These are phyloP conservation scores for Nemophila menziesii DNA, from an alignment of 257 asterid genomes.

Conservation along the genomic window DNA sequence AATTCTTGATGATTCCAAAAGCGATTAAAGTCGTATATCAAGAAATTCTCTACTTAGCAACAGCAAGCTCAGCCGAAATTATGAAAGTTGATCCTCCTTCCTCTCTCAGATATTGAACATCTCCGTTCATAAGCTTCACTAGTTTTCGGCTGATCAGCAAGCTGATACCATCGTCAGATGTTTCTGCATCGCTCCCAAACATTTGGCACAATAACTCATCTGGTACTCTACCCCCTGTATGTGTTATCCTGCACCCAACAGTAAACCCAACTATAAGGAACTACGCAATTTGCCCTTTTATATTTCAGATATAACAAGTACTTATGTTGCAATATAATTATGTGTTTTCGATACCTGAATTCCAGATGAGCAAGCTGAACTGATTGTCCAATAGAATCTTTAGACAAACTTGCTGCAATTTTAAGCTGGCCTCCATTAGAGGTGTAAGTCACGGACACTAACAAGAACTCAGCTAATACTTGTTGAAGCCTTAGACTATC, in stretches of 20 bases:
- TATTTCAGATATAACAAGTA: too few species aligned
- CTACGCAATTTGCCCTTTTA: not conserved
- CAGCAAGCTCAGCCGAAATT: slow-evolving; percentile 63
- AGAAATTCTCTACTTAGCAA: too few species aligned
- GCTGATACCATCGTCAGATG: slow-evolving; percentile 78
- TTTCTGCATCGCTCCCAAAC: slow-evolving; percentile 56
- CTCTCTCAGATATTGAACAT: slow-evolving; percentile 84
- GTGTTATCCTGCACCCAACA: slow-evolving; percentile 50
- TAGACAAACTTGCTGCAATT: slow-evolving; percentile 39
- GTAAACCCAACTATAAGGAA: not conserved
- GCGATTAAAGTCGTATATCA: slow-evolving; percentile 8
- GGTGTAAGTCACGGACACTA: slow-evolving; percentile 40
- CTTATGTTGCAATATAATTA: too few species aligned
- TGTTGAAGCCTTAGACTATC: slow-evolving; percentile 90
- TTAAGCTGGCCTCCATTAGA: slow-evolving; percentile 68
- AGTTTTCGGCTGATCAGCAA: slow-evolving; percentile 70
- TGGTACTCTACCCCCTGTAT: slow-evolving; percentile 73
- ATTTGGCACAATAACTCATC: slow-evolving; percentile 61
- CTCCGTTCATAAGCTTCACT: slow-evolving; percentile 95
- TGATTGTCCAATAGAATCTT: slow-evolving; percentile 61
- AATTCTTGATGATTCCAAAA: not conserved
- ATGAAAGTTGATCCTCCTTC: slow-evolving; percentile 78
- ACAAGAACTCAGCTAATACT: slow-evolving; percentile 63
- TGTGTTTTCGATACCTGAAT: slow-evolving; percentile 37
- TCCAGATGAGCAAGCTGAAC: slow-evolving; percentile 82